A percentile compares a stretch with the other conserved stretches of the same genome.
Evolutionary conservation across 2,329 filamentous ascomycete genomes (phyloP).

Genomic region (Aspergillus brunneoviolaceus): DNA sequence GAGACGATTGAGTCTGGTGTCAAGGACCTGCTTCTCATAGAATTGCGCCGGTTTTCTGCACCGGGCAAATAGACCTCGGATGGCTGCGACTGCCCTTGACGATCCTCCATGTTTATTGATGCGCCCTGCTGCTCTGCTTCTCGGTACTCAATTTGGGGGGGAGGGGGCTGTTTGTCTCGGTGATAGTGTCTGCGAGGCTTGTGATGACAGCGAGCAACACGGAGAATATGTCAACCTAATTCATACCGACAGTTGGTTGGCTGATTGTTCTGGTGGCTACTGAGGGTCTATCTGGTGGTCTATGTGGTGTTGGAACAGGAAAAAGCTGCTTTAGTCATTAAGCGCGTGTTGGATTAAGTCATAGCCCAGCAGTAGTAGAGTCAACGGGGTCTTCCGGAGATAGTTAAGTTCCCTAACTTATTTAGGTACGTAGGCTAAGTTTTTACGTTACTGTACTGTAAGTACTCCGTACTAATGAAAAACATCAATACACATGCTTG

Average conservation of each 20-base stretch:
- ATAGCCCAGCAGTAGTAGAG: background rate
- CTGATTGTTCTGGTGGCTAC: background rate
- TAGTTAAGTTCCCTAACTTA: too few relatives aligned
- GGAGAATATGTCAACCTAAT: background rate
- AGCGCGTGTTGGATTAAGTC: background rate
- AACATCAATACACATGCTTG: too few relatives aligned
- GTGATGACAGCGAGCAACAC: background rate
- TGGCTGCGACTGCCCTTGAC: slow-evolving; percentile 22
- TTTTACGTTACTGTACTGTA: too few relatives aligned
- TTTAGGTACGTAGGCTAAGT: too few relatives aligned
- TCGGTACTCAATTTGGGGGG: background rate
- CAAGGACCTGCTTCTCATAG: slow-evolving; percentile 41
- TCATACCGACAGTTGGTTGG: background rate
- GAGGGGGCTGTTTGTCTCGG: background rate
- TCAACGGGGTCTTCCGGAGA: too few relatives aligned
- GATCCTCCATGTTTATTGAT: slow-evolving; percentile 30
- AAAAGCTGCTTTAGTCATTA: background rate
- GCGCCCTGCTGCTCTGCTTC: background rate
- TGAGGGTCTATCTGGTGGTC: background rate
- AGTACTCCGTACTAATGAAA: too few relatives aligned
- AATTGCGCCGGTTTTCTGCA: slow-evolving; percentile 33
- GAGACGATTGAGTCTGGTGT: background rate
- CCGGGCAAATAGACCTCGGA: slow-evolving; percentile 24
- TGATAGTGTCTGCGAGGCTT: background rate
- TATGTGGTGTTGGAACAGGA: background rate